Percentiles rank a stretch among this genome's conserved stretches.
phyloP scores from a whole-genome alignment of 768 basidiomycete genomes.

The Phylloporus sp. region DNA sequence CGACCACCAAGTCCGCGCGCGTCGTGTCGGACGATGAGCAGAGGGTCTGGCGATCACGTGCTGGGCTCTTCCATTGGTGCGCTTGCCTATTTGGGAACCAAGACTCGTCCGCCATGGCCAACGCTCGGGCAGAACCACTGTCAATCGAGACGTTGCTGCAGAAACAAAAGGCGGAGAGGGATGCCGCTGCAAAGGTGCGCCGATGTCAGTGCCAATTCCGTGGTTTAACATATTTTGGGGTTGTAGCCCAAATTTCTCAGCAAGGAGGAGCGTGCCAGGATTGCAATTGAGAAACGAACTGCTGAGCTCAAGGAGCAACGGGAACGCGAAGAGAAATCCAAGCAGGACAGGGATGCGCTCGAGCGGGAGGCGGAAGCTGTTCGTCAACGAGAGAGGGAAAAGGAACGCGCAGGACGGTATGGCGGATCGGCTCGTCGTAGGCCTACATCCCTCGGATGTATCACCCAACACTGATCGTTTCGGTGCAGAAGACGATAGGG shows the following conservation, averaged over 20 bases:
- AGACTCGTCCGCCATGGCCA: constrained; percentile 36
- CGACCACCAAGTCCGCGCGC: constrained; percentile 23
- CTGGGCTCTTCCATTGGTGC: neutral
- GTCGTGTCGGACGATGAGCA: constrained; percentile 23
- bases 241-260: constrained; percentile 88
- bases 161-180: constrained; percentile 85
- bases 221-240: constrained; percentile 2
- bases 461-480: constrained; percentile 5
- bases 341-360: constrained; percentile 61
- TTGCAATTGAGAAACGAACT: constrained; percentile 84
- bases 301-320: constrained; percentile 77
- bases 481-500: constrained; percentile 43
- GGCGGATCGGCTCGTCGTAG: constrained; percentile 37
- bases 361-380: constrained; percentile 75
- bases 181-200: constrained; percentile 82
- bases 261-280: constrained; percentile 84
- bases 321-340: constrained; percentile 57
- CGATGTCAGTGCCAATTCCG: neutral
- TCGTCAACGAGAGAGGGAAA: constrained; percentile 46
- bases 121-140: constrained; percentile 58
- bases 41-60: constrained; percentile 22
- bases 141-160: constrained; percentile 86
- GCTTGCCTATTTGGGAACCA: constrained; percentile 13
- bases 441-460: constrained; percentile 1
- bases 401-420: constrained; percentile 33